Evolutionary conservation across 495 filamentous ascomycete species (phyloP).

Genomic region (Paragyromitra xinjiangensis): DNA sequence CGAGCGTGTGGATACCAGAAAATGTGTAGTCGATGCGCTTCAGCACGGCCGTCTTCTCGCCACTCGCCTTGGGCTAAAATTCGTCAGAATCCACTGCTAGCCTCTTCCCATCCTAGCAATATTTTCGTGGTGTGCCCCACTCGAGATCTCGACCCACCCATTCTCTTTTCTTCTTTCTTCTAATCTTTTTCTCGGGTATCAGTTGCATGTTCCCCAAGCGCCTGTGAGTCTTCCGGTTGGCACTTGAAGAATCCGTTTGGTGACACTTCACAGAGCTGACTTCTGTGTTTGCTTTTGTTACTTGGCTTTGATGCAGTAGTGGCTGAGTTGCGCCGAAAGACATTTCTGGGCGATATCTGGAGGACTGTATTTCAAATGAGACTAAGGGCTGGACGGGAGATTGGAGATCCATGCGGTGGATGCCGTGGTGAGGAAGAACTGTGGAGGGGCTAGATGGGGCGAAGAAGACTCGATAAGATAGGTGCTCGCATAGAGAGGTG

Average conservation of each 20-base stretch:
- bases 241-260: not conserved
- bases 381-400: not conserved
- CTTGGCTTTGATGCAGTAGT: not conserved
- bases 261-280: not conserved
- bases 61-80: constrained; percentile 1
- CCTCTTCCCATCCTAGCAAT: not conserved
- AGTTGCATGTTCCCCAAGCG: not conserved
- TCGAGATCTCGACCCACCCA: too few species aligned
- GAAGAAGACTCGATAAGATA: not conserved
- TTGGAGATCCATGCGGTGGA: not conserved
- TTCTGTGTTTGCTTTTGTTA: not conserved
- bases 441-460: not conserved
- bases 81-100: not conserved
- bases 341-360: constrained; percentile 1
- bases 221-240: not conserved
- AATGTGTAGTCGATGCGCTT: not conserved
- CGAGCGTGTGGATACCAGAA: not conserved
- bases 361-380: not conserved
- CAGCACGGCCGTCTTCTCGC: constrained; percentile 19
- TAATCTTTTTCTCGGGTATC: not conserved
- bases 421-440: constrained; percentile 5
- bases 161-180: not conserved
- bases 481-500: not conserved
- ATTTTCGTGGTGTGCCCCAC: not conserved
- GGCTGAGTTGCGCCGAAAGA: not conserved